Evolutionary conservation across 768 basidiomycete genomes (phyloP).

Genomic region (Pleurotus cornucopiae): DNA sequence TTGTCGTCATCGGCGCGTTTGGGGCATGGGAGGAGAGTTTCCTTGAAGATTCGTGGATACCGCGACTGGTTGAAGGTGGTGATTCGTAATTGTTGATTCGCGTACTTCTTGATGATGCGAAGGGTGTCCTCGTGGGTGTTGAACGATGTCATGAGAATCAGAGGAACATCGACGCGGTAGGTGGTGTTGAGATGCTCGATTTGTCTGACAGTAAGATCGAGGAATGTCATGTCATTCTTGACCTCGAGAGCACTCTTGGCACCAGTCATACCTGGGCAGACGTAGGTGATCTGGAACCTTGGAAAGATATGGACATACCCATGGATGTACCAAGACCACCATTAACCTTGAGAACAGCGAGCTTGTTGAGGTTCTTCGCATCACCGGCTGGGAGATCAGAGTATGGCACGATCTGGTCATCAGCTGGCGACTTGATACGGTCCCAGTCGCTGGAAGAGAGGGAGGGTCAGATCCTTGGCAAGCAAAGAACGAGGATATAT

Average conservation of each 20-base stretch:
- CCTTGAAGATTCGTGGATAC: conserved; percentile 90
- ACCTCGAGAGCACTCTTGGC: conserved; percentile 95
- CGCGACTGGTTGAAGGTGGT: conserved; percentile 91
- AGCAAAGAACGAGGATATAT: conserved; percentile 7
- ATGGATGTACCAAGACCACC: conserved; percentile 91
- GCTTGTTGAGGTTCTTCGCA: conserved; percentile 75
- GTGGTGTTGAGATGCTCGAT: conserved; percentile 93
- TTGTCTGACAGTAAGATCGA: conserved; percentile 90
- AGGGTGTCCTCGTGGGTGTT: conserved; percentile 97
- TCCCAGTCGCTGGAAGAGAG: conserved; percentile 69
- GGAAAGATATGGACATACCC: conserved; percentile 42
- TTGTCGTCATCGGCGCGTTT: conserved; percentile 79
- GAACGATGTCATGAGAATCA: conserved; percentile 98
- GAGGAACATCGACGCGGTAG: conserved; percentile 84
- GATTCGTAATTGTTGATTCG: conserved; percentile 91
- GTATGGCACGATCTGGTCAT: conserved; percentile 85
- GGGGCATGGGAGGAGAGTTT: conserved; percentile 82
- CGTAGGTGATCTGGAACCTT: conserved; percentile 14
- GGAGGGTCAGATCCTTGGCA: conserved; percentile 26
- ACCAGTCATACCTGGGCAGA: conserved; percentile 64
- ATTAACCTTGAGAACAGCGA: conserved; percentile 94
- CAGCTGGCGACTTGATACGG: conserved; percentile 80
- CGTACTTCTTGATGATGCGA: conserved; percentile 95
- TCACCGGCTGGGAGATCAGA: conserved; percentile 59
- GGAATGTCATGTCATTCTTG: conserved; percentile 97